phyloP scores from a whole-genome alignment of 768 basidiomycete species.

The Lactifluus hygrophoroides region DNA sequence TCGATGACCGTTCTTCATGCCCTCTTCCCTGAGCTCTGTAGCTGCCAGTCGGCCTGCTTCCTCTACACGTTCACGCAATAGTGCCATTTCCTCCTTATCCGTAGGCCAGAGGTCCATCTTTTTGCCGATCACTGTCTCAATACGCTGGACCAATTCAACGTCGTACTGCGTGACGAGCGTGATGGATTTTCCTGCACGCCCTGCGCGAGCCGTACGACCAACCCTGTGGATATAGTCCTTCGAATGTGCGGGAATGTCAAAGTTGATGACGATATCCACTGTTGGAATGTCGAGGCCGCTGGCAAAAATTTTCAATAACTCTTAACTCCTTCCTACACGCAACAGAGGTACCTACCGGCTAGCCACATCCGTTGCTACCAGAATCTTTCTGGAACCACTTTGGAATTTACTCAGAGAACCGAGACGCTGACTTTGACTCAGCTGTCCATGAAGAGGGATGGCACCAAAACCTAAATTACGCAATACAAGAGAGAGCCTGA shows the following conservation, averaged over 20 bases:
- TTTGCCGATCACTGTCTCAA: constrained; percentile 87
- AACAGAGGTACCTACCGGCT: constrained; percentile 51
- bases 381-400: constrained; percentile 79
- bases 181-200: constrained; percentile 93
- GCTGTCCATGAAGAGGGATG: constrained; percentile 90
- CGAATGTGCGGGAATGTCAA: constrained; percentile 93
- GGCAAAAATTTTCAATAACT: background rate
- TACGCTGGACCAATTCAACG: constrained; percentile 90
- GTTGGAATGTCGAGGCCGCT: constrained; percentile 93
- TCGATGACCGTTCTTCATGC: constrained; percentile 38
- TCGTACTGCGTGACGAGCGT: constrained; percentile 99
- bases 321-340: background rate
- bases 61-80: constrained; percentile 81
- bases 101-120: constrained; percentile 85
- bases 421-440: constrained; percentile 87
- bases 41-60: constrained; percentile 75
- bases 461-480: constrained; percentile 90
- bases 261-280: constrained; percentile 96
- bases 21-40: constrained; percentile 75
- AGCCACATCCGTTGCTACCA: constrained; percentile 96
- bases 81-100: constrained; percentile 80
- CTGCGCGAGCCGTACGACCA: constrained; percentile 94
- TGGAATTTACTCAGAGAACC: constrained; percentile 95
- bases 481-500: constrained; percentile 78
- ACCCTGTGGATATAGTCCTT: constrained; percentile 99